These are phyloP conservation scores for Fusarium sp. DNA, from an alignment of 2,329 filamentous ascomycete species.

Conservation along the genomic window DNA sequence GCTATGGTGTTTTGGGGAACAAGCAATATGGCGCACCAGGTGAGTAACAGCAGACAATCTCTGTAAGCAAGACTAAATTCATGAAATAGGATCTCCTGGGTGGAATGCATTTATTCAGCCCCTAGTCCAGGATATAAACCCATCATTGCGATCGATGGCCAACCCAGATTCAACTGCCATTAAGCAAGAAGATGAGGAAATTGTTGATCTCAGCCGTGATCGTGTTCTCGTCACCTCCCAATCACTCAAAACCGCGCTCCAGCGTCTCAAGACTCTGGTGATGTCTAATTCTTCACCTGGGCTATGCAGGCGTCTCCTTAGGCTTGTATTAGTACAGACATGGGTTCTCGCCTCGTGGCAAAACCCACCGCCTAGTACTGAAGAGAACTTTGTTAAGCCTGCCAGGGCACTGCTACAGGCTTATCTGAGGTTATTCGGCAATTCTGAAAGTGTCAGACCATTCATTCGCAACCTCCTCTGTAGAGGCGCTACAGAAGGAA, in stretches of 20 bases:
- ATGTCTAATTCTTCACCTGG: constrained; percentile 75
- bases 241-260: constrained; percentile 63
- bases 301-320: constrained; percentile 70
- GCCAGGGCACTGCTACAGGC: constrained; percentile 65
- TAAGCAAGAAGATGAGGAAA: constrained; percentile 50
- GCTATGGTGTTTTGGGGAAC: constrained; percentile 73
- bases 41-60: constrained; percentile 22
- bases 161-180: constrained; percentile 12
- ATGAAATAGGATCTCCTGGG: constrained; percentile 61
- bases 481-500: constrained; percentile 57
- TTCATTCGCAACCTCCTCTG: constrained; percentile 68
- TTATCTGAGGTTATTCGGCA: constrained; percentile 68
- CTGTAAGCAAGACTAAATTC: not conserved
- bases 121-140: constrained; percentile 64
- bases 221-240: constrained; percentile 59
- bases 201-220: constrained; percentile 60
- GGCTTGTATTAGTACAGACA: constrained; percentile 68
- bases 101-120: constrained; percentile 73
- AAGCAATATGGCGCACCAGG: constrained; percentile 73
- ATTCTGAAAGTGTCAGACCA: constrained; percentile 59
- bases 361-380: constrained; percentile 47
- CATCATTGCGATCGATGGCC: constrained; percentile 45
- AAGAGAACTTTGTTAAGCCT: constrained; percentile 57
- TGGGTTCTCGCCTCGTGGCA: constrained; percentile 72
- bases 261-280: constrained; percentile 66